Conservation (phyloP, 2,329 filamentous ascomycete genomes). For the Ceratocystis lukuohia region DNA sequence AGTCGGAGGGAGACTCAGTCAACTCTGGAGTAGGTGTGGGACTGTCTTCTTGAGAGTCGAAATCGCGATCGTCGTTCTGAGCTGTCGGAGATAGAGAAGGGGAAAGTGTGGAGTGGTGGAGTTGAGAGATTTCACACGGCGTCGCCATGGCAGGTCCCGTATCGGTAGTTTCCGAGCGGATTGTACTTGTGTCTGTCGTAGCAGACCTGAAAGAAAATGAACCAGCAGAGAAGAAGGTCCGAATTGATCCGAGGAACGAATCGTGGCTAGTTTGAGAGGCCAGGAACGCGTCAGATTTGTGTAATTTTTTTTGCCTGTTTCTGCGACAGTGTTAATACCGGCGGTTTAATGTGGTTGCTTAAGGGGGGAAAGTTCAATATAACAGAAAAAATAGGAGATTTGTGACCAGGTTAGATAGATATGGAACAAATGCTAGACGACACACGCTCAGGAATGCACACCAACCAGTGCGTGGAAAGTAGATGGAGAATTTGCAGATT, state of each 20-base stretch:
- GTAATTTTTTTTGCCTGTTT: no score
- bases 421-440: not conserved
- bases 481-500: not conserved
- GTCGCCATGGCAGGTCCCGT: not conserved
- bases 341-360: not conserved
- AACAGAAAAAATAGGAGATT: not conserved
- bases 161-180: not conserved
- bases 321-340: no score
- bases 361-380: not conserved
- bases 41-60: not conserved
- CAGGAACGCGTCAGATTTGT: not conserved
- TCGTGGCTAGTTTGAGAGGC: not conserved
- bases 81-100: not conserved
- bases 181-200: not conserved
- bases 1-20: not conserved
- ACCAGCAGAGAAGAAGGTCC: not conserved
- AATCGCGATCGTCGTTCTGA: not conserved
- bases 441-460: not conserved
- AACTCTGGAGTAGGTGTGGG: not conserved
- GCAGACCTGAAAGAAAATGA: not conserved
- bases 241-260: not conserved
- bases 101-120: not conserved
- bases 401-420: not conserved
- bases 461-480: not conserved
- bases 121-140: not conserved